Evolutionary conservation across 129 eudicot genomes (phyloP).

Genomic region (Flaveria trinervia): DNA sequence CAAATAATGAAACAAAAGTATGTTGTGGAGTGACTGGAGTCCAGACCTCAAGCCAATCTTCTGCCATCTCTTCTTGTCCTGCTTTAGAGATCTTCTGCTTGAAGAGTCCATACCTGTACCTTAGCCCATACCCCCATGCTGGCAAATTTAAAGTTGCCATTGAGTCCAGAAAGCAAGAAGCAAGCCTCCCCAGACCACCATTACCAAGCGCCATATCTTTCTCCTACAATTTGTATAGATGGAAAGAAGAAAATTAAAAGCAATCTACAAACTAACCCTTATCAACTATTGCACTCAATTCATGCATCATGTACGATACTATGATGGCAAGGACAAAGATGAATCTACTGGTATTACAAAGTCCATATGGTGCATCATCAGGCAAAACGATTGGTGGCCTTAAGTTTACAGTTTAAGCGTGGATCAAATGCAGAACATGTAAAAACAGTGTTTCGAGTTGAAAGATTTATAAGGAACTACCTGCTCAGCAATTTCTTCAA

Average conservation of each 20-base stretch:
- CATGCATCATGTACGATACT: background rate
- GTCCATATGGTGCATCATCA: conserved; percentile 1
- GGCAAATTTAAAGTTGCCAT: conserved; percentile 98
- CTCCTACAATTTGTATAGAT: conserved; percentile 50
- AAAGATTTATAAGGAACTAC: conserved; percentile 32
- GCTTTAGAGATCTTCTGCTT: conserved; percentile 80
- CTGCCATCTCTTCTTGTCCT: conserved; percentile 95
- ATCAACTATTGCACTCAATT: background rate
- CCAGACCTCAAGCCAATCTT: conserved; percentile 98
- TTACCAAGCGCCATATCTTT: conserved; percentile 99
- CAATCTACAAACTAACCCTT: background rate
- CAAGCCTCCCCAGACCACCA: conserved; percentile 97
- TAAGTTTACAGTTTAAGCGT: conserved; percentile 4
- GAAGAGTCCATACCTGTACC: conserved; percentile 96
- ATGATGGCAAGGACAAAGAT: background rate
- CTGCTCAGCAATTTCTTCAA: conserved; percentile 90
- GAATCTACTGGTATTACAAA: conserved; percentile 14
- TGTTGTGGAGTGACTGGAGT: conserved; percentile 6
- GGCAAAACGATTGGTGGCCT: conserved; percentile 15
- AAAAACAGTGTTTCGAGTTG: background rate
- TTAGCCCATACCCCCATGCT: conserved; percentile 98
- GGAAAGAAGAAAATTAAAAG: background rate
- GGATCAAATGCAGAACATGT: conserved; percentile 2
- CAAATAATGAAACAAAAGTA: background rate
- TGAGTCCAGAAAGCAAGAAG: conserved; percentile 96